A percentile compares a stretch with the other conserved stretches of the same genome.
These are phyloP conservation scores for Leishmania amazonensis DNA, from an alignment of 208 protist species.

Conservation along the genomic window DNA sequence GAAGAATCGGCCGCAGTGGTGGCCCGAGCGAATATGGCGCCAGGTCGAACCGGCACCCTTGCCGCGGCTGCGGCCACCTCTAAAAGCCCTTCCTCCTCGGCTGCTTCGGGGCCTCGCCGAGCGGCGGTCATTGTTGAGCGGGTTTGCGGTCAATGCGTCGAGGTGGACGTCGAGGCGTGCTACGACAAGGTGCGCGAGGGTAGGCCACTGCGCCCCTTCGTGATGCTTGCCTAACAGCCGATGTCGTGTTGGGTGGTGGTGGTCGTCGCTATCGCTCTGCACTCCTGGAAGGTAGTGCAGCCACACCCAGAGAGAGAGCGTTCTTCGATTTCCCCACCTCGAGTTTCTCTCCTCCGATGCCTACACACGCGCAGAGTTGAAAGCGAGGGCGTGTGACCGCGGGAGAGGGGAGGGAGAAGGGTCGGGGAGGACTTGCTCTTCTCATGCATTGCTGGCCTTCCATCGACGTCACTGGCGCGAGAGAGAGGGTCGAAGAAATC, in stretches of 20 bases:
- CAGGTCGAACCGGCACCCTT: background rate
- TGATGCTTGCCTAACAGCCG: constrained; percentile 16
- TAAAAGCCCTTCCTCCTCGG: background rate
- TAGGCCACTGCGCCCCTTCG: constrained; percentile 16
- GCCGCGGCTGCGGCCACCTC: background rate
- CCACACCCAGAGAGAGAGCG: background rate
- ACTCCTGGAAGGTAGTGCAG: background rate
- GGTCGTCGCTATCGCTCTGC: background rate
- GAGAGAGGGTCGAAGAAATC: background rate
- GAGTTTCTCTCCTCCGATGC: background rate
- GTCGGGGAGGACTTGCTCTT: background rate
- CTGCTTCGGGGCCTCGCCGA: background rate
- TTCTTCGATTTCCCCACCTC: background rate
- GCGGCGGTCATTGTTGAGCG: constrained; percentile 40
- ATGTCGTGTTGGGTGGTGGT: background rate
- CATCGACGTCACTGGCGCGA: background rate
- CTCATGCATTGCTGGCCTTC: background rate
- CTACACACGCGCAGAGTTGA: background rate
- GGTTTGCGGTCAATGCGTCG: constrained; percentile 38
- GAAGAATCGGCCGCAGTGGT: background rate
- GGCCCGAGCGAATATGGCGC: background rate
- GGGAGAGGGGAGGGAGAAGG: background rate
- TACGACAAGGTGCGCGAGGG: constrained; percentile 26
- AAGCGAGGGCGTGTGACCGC: background rate
- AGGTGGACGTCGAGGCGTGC: constrained; percentile 44